These are phyloP conservation scores for Prunus persica DNA, from an alignment of 306 rosid genomes.

Conservation along the genomic window Prunus_persica_NCBIv2 NC_034010.1:27447501-27448000, in stretches of 20 bases:
- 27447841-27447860: neutral
- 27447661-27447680: slow-evolving; percentile 5
- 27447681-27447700: slow-evolving; percentile 7
- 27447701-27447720: slow-evolving; percentile 2
- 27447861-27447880: neutral
- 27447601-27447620: neutral
- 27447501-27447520: slow-evolving; percentile 3
- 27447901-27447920: neutral
- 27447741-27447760: neutral
- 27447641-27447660: slow-evolving; percentile 3
- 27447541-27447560: slow-evolving; percentile 12
- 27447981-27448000: slow-evolving; percentile 15
- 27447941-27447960: slow-evolving; percentile 1
- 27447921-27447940: slow-evolving; percentile 16
- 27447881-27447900: neutral
- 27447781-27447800: slow-evolving; percentile 6
- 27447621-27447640: slow-evolving; percentile 9
- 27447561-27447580: neutral
- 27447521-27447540: neutral
- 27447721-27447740: slow-evolving; percentile 14
- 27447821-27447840: slow-evolving; percentile 1
- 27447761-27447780: slow-evolving; percentile 17
- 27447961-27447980: slow-evolving; percentile 19
- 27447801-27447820: slow-evolving; percentile 18
- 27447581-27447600: slow-evolving; percentile 9